Base-by-base conservation (phyloP, 2,329 filamentous ascomycete genomes). In the Aspergillus sp. region DNA sequence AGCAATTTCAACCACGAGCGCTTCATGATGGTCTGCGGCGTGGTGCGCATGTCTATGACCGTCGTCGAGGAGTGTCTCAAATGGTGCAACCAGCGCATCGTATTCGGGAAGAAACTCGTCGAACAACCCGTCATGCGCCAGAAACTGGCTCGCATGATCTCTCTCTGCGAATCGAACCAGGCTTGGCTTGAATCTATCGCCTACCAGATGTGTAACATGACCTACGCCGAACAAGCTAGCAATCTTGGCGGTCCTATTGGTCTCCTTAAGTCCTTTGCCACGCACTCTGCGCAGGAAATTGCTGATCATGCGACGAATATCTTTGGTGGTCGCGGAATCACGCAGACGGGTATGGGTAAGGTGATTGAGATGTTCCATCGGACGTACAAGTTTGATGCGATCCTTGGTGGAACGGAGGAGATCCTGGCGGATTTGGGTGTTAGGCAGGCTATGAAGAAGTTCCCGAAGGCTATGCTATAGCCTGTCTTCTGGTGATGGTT, bases 1-100 rank as follows among this genome's bases (percentile, higher is more conserved):
- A 82, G 80, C 70, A 94, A 94, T 72, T 94, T 94, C 74, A 93
- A 93, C 75, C 87, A 93, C 70, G 87, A 90, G 72, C 79, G 86
- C 27, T 89, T 85, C 78, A 84, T 79, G 70, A 88, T 90, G 85
- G 74, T 76, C 48, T 83, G 81, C 56, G 81, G 72, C 44, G 81
- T 83, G 3, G 76, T 84, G 50, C 82, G 86, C 44, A 76, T 79
- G 68, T 81, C 77, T 46, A 79, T 87, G 53, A 78, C 78, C 1
- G 79, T 91, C 12, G 83, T 88, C 10, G 88, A 94, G 66, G 88
- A 94, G 64, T 91, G 83, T 60, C 73, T 94, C 53, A 93, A 93
- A 67, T 95, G 90, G 89, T 78, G 83, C 27, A 88, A 93, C 72
- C 90, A 95, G 71, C 83, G 88, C 44, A 76, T 90, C 22, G 87